Conservation (phyloP, 2,329 filamentous ascomycete species). For the Ophiostoma ips region DNA sequence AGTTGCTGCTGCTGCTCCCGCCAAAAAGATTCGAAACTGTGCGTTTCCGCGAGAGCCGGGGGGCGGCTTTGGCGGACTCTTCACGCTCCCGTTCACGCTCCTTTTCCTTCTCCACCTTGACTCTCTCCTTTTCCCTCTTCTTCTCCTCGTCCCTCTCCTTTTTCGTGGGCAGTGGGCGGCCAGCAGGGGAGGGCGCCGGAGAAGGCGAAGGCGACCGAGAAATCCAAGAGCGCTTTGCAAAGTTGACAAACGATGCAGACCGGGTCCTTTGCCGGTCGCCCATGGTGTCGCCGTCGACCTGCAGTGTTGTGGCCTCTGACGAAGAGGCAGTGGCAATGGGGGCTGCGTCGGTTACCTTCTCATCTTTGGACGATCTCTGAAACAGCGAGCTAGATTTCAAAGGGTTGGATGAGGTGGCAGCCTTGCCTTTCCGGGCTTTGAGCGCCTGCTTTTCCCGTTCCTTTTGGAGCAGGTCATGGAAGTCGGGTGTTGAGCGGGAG, state of each 20-base stretch:
- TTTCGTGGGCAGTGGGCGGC: not conserved
- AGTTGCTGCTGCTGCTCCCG: not conserved
- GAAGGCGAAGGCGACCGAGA: conserved; percentile 35
- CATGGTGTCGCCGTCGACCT: conserved; percentile 6
- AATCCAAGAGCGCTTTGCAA: conserved; percentile 39
- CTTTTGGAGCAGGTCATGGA: conserved; percentile 20
- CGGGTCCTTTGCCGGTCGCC: conserved; percentile 21
- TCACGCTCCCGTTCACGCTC: not conserved
- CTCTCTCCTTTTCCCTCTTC: conserved; percentile 2
- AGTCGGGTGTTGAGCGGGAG: conserved; percentile 28
- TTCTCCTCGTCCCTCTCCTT: conserved; percentile 6
- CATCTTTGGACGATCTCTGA: conserved; percentile 5
- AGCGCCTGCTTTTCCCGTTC: conserved; percentile 8
- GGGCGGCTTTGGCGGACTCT: not conserved
- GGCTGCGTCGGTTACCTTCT: not conserved
- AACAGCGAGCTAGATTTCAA: not conserved
- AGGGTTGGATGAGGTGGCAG: not conserved
- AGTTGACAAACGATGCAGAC: conserved; percentile 34
- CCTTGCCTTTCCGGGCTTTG: not conserved
- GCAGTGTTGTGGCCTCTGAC: not conserved
- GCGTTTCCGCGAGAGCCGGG: conserved; percentile 8
- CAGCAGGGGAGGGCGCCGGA: conserved; percentile 17
- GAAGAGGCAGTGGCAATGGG: conserved; percentile 2
- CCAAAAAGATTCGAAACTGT: not conserved
- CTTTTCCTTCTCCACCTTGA: conserved; percentile 2